These are phyloP conservation scores for Candida pseudoglaebosa DNA, from an alignment of 805 yeast species.

Conservation along the genomic window DNA sequence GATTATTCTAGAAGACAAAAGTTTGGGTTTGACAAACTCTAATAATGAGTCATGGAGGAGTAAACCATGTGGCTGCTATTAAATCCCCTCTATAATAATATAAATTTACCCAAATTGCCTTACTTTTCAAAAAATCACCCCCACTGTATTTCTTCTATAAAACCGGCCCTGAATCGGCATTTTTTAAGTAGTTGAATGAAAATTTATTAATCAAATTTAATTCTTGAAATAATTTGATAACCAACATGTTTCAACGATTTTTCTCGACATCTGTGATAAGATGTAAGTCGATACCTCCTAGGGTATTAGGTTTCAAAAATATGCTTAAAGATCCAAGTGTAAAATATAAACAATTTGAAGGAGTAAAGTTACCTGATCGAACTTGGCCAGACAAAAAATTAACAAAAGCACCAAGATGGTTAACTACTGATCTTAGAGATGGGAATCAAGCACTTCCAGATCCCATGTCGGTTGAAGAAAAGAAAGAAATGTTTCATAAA, in stretches of 20 bases:
- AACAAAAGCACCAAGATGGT: slow-evolving; percentile 75
- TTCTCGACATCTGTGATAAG: slow-evolving; percentile 6
- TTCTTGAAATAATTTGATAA: background rate
- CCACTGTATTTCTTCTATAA: no score
- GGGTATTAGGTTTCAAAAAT: slow-evolving; percentile 15
- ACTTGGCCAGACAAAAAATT: slow-evolving; percentile 68
- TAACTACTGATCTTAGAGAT: slow-evolving; percentile 75
- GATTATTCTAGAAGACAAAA: no score
- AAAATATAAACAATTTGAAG: slow-evolving; percentile 56
- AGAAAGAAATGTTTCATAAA: slow-evolving; percentile 71
- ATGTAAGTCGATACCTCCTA: slow-evolving; percentile 12
- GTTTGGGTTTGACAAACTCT: no score
- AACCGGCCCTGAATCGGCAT: slow-evolving; percentile 3
- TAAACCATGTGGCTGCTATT: no score
- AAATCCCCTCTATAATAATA: no score
- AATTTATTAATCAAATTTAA: no score
- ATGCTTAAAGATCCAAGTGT: slow-evolving; percentile 70
- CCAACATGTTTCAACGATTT: slow-evolving; percentile 22
- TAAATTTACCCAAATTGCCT: no score
- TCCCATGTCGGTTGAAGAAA: slow-evolving; percentile 74
- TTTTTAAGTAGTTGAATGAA: no score
- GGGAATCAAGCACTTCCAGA: slow-evolving; percentile 82
- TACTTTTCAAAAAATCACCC: no score
- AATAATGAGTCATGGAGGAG: no score
- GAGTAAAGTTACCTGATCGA: slow-evolving; percentile 56